Percentiles rank a stretch among this genome's conserved stretches.
Conservation (phyloP, 805 yeast genomes). For the Ogataea philodendri region DNA sequence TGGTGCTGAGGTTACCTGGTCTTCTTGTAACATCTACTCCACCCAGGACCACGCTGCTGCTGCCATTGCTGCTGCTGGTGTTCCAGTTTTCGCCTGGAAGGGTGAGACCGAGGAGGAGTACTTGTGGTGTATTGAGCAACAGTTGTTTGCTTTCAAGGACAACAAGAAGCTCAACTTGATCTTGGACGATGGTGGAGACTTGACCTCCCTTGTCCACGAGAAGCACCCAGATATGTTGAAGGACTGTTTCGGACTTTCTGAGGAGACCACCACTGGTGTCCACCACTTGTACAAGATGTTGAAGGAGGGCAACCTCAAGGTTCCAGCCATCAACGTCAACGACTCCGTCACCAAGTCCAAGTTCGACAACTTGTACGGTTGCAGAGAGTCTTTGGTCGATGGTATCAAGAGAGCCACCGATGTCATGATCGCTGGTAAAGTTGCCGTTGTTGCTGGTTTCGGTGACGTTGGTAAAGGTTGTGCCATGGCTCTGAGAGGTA, state of each 20-base stretch:
- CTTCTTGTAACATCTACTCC: conserved; percentile 98
- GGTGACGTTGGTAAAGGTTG: conserved; percentile 99
- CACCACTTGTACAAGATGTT: conserved; percentile 98
- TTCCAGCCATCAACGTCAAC: conserved; percentile 98
- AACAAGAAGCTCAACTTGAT: conserved; percentile 92
- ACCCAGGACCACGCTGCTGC: conserved; percentile 99
- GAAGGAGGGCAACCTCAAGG: conserved; percentile 84
- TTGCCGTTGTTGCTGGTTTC: conserved; percentile 98
- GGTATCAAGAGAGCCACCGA: conserved; percentile 99
- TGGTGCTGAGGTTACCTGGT: conserved; percentile 99
- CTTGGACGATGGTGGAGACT: conserved; percentile 99
- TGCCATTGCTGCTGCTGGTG: conserved; percentile 99
- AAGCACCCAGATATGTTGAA: conserved; percentile 97
- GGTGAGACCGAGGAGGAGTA: conserved; percentile 99
- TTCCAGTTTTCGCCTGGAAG: conserved; percentile 99
- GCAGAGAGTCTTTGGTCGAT: conserved; percentile 97
- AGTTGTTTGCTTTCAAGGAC: conserved; percentile 96
- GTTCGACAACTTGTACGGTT: conserved; percentile 99
- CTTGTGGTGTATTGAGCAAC: conserved; percentile 99
- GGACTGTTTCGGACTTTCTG: conserved; percentile 93
- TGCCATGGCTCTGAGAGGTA: conserved; percentile 96
- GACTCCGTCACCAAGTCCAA: conserved; percentile 99
- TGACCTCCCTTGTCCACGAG: conserved; percentile 94
- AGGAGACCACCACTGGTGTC: conserved; percentile 99
- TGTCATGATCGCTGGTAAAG: conserved; percentile 99